Percentiles rank a stretch among this genome's conserved stretches.
These are phyloP conservation scores for Halophytophthora polymorphica DNA, from an alignment of 352 stramenopile genomes.

Conservation along the genomic window DNA sequence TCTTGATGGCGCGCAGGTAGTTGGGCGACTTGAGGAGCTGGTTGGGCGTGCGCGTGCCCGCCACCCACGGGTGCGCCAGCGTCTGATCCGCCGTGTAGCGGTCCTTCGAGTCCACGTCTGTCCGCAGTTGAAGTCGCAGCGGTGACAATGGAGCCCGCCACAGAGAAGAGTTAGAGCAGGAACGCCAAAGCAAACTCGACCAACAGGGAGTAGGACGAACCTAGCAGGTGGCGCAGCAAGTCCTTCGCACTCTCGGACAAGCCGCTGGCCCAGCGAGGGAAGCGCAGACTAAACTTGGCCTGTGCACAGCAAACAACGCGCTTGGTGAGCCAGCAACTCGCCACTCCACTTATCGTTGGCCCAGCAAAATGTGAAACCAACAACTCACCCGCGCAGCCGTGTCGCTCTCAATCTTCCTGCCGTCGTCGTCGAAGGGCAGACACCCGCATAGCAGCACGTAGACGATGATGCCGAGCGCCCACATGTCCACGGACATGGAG, in stretches of 20 bases:
- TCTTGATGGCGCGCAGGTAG: conserved; percentile 80
- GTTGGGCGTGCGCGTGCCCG: conserved; percentile 80
- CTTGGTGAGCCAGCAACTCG: background rate
- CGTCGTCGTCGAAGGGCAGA: conserved; percentile 98
- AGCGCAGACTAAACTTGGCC: conserved; percentile 93
- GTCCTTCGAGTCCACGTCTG: conserved; percentile 77
- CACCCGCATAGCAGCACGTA: conserved; percentile 97
- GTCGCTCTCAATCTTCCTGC: conserved; percentile 75
- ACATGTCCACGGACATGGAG: conserved; percentile 96
- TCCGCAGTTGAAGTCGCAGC: conserved; percentile 2
- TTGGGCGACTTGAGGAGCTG: conserved; percentile 86
- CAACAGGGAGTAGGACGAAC: conserved; percentile 18
- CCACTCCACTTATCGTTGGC: background rate
- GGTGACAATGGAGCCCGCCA: background rate
- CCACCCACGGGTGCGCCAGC: conserved; percentile 84
- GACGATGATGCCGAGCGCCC: conserved; percentile 97
- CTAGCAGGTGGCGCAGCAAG: conserved; percentile 74
- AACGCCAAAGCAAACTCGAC: background rate
- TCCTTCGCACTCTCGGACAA: conserved; percentile 86
- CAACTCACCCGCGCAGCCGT: conserved; percentile 58
- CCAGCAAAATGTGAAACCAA: conserved; percentile 7
- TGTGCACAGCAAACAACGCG: conserved; percentile 29
- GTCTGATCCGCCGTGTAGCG: conserved; percentile 82
- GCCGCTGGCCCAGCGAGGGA: conserved; percentile 90
- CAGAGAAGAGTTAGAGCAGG: background rate